A percentile compares a stretch with the other conserved stretches of the same genome.
These are phyloP conservation scores for Talaromyces albobiverticillius DNA, from an alignment of 2,329 filamentous ascomycete species.

Conservation along the genomic window DNA sequence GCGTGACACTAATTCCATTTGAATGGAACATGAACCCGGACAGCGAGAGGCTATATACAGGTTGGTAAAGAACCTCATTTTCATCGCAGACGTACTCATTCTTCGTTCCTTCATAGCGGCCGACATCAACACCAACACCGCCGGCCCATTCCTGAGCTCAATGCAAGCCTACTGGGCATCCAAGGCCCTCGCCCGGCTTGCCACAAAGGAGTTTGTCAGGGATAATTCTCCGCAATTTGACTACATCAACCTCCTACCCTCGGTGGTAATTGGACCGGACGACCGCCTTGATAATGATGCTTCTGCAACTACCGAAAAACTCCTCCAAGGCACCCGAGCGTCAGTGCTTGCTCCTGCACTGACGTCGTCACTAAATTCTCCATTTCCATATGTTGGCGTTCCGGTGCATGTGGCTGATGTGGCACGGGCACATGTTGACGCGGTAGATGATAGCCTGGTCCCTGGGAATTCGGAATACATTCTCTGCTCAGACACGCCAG, in stretches of 20 bases:
- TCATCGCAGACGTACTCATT: too few relatives aligned
- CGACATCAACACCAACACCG: slow-evolving; percentile 1
- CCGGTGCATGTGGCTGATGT: slow-evolving; percentile 8
- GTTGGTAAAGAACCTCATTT: slow-evolving; percentile 9
- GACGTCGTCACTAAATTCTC: background rate
- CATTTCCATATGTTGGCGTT: background rate
- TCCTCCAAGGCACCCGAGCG: background rate
- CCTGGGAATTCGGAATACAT: slow-evolving; percentile 6
- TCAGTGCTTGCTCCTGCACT: background rate
- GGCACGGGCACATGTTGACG: slow-evolving; percentile 6
- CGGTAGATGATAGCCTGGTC: background rate
- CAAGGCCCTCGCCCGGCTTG: slow-evolving; percentile 25
- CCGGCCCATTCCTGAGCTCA: slow-evolving; percentile 9
- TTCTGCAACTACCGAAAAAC: background rate
- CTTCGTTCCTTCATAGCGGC: background rate
- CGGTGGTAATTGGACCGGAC: slow-evolving; percentile 7
- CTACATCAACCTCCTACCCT: slow-evolving; percentile 6
- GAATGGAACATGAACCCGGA: slow-evolving; percentile 18
- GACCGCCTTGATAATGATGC: background rate
- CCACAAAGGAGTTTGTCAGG: slow-evolving; percentile 21
- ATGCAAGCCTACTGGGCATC: slow-evolving; percentile 31
- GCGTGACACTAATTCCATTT: slow-evolving; percentile 24
- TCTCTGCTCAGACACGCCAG: slow-evolving; percentile 1
- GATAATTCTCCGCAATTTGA: background rate
- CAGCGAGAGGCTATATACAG: slow-evolving; percentile 14